Evolutionary conservation across 116 monocot species (phyloP).

Genomic region (Papilionanthe hybrid): DNA sequence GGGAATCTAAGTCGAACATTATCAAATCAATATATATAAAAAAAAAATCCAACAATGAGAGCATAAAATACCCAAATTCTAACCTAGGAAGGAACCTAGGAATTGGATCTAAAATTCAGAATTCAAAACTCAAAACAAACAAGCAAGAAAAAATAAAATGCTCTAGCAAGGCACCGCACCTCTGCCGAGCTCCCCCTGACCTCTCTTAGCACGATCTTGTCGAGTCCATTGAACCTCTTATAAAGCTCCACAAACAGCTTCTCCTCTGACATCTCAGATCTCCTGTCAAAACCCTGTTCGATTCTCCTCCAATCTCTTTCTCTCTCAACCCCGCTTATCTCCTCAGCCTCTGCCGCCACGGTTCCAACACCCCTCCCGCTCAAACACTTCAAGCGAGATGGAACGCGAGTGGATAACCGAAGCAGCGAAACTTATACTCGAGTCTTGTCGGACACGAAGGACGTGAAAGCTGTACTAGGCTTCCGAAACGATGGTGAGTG

Average conservation of each 20-base stretch:
- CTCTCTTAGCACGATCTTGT: slow-evolving; percentile 34
- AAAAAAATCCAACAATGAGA: background rate
- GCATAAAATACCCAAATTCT: background rate
- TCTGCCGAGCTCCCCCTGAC: slow-evolving; percentile 27
- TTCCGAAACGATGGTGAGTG: no score
- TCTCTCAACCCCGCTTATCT: no score
- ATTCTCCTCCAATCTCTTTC: background rate
- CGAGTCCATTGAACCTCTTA: slow-evolving; percentile 43
- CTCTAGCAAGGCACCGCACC: slow-evolving; percentile 10
- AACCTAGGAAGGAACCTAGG: background rate
- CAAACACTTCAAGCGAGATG: background rate
- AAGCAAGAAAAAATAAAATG: background rate
- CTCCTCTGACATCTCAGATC: slow-evolving; percentile 17
- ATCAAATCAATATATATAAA: background rate
- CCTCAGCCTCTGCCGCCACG: background rate
- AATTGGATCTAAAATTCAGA: background rate
- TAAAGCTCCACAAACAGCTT: slow-evolving; percentile 18
- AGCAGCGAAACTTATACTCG: background rate
- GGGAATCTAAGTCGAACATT: background rate
- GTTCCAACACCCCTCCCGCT: background rate
- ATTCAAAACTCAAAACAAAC: background rate
- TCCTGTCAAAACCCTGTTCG: background rate
- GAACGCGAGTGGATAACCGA: background rate
- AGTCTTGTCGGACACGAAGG: no score
- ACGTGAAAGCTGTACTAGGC: no score